These are phyloP conservation scores for Pneumocystis jirovecii DNA, from an alignment of 1,139 yeast species.

Conservation along the genomic window DNA sequence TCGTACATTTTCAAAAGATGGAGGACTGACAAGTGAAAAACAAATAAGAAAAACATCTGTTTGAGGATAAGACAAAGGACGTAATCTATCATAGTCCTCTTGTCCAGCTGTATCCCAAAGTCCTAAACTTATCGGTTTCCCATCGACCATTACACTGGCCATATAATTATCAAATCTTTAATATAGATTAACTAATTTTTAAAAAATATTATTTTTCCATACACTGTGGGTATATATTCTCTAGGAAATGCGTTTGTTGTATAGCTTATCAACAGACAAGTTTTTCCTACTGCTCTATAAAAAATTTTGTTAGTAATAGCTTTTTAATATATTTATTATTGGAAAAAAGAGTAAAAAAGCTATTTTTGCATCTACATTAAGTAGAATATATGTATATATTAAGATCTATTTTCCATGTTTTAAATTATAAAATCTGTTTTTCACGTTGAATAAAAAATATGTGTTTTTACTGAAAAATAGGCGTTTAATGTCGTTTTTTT, in stretches of 20 bases:
- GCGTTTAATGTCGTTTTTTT: not conserved
- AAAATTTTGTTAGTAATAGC: not conserved
- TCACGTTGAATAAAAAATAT: not conserved
- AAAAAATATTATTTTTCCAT: conserved; percentile 14
- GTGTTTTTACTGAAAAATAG: not conserved
- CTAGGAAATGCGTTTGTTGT: conserved; percentile 90
- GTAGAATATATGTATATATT: too few relatives aligned
- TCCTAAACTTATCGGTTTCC: conserved; percentile 57
- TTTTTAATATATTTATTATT: not conserved
- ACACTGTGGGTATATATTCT: conserved; percentile 85
- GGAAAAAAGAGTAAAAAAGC: not conserved
- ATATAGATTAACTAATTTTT: not conserved
- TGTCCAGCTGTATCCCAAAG: conserved; percentile 99
- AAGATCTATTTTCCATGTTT: not conserved
- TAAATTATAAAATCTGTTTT: not conserved
- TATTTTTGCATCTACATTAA: not conserved
- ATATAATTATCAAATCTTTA: conserved; percentile 62
- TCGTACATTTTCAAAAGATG: conserved; percentile 58
- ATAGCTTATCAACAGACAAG: conserved; percentile 74
- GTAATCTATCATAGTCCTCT: conserved; percentile 76
- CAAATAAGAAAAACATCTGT: conserved; percentile 81
- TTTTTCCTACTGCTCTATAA: conserved; percentile 74
- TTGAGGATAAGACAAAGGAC: conserved; percentile 86
- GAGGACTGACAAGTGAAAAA: conserved; percentile 72
- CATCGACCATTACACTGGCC: conserved; percentile 72